phyloP scores from a whole-genome alignment of 2,329 filamentous ascomycete genomes.

The Aureobasidium lini region DNA sequence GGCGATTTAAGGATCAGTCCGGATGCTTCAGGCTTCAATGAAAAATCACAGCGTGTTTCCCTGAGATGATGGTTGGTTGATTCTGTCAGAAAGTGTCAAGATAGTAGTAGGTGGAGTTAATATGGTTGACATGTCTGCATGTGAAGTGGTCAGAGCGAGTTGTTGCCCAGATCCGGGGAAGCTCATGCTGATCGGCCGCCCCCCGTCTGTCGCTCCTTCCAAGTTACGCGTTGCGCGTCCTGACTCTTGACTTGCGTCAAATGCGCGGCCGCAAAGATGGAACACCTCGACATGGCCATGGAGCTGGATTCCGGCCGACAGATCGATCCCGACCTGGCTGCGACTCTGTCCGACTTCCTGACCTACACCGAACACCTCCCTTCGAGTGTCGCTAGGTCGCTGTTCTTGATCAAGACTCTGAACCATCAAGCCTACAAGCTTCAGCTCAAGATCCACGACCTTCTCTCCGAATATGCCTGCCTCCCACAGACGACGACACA shows the following conservation, averaged over 20 bases:
- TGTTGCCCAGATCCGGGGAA: not conserved
- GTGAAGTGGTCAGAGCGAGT: not conserved
- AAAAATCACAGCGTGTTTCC: no score
- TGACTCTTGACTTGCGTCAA: not conserved
- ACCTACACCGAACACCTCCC: slow-evolving; percentile 64
- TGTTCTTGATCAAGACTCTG: slow-evolving; percentile 52
- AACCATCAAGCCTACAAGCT: slow-evolving; percentile 37
- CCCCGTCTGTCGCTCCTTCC: no score
- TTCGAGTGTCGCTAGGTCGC: slow-evolving; percentile 55
- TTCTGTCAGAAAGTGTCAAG: no score
- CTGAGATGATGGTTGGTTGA: no score
- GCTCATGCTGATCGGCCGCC: not conserved
- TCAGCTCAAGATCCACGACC: slow-evolving; percentile 39
- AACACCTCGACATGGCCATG: slow-evolving; percentile 16
- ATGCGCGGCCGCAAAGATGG: slow-evolving; percentile 11
- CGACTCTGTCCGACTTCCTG: slow-evolving; percentile 60
- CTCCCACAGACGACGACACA: slow-evolving; percentile 44
- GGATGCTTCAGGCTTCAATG: no score
- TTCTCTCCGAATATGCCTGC: slow-evolving; percentile 40
- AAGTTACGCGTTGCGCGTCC: no score
- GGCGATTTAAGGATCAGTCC: not conserved
- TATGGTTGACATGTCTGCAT: not conserved
- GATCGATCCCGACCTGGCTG: slow-evolving; percentile 55
- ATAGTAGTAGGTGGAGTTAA: no score
- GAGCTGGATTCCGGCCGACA: slow-evolving; percentile 13